Percentiles rank a stretch among this genome's conserved stretches.
Conservation (phyloP, 768 basidiomycete species). For the Phlebiopsis flavidoalba region DNA sequence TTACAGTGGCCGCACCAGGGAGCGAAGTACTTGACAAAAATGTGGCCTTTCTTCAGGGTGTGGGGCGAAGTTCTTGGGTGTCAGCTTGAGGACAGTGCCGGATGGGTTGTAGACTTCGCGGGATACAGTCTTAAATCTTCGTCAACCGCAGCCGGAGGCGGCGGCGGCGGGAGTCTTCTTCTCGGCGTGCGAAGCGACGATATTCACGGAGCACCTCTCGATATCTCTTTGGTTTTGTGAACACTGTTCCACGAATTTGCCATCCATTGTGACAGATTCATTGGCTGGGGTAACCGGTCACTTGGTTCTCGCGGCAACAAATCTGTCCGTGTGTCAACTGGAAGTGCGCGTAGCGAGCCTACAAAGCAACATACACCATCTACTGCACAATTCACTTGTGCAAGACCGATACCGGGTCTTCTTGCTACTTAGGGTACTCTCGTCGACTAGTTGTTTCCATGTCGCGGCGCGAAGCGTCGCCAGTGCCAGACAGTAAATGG, state of each 20-base stretch:
- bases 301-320: conserved; percentile 66
- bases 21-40: conserved; percentile 81
- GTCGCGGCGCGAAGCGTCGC: conserved; percentile 71
- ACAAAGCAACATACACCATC: conserved; percentile 53
- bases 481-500: conserved; percentile 87
- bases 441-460: conserved; percentile 65
- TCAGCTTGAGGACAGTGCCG: conserved; percentile 35
- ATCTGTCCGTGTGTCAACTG: conserved; percentile 43
- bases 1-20: conserved; percentile 99
- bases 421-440: conserved; percentile 42
- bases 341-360: neutral
- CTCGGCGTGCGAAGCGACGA: conserved; percentile 40
- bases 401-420: conserved; percentile 55
- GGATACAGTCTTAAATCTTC: conserved; percentile 3
- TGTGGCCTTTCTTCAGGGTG: conserved; percentile 38
- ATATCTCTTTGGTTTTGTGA: conserved; percentile 48
- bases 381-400: conserved; percentile 77
- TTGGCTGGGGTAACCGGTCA: conserved; percentile 75
- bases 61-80: conserved; percentile 45
- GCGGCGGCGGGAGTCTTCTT: conserved; percentile 27
- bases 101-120: conserved; percentile 29
- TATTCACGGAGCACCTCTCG: conserved; percentile 50
- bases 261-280: conserved; percentile 71
- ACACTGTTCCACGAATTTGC: conserved; percentile 54
- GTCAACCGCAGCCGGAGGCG: conserved; percentile 18